Conservation (phyloP, 1,139 yeast genomes). For the Debaryomyces coudertii region DNA sequence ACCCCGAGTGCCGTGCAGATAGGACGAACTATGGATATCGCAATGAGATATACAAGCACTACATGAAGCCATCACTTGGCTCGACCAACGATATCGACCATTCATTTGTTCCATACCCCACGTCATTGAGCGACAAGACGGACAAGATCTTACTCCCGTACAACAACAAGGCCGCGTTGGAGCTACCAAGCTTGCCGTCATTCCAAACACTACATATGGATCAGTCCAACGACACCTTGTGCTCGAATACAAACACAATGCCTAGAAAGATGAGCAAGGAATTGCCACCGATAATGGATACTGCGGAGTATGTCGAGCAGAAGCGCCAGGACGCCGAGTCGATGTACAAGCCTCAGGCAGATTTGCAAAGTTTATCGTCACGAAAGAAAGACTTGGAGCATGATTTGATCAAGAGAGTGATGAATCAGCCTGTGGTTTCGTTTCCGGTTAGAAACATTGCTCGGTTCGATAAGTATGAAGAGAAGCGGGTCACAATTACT, state of each 20-base stretch:
- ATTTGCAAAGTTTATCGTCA: slow-evolving; percentile 26
- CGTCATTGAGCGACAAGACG: slow-evolving; percentile 12
- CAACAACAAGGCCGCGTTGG: slow-evolving; percentile 15
- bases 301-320: slow-evolving; percentile 17
- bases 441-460: slow-evolving; percentile 12
- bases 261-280: slow-evolving; percentile 18
- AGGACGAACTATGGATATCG: slow-evolving; percentile 14
- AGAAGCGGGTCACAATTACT: slow-evolving; percentile 28
- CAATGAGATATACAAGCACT: slow-evolving; percentile 24
- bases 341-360: slow-evolving; percentile 11
- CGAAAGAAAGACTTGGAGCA: slow-evolving; percentile 32
- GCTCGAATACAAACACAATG: background rate
- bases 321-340: background rate
- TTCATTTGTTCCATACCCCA: slow-evolving; percentile 19
- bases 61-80: slow-evolving; percentile 20
- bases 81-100: slow-evolving; percentile 13
- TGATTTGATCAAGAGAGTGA: slow-evolving; percentile 36
- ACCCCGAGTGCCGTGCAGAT: slow-evolving; percentile 13
- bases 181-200: slow-evolving; percentile 17
- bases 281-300: slow-evolving; percentile 25
- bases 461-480: slow-evolving; percentile 21
- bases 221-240: slow-evolving; percentile 18
- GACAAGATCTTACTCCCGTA: slow-evolving; percentile 8
- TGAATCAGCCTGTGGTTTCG: slow-evolving; percentile 38
- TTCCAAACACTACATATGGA: slow-evolving; percentile 12